Conservation (phyloP, 495 filamentous ascomycete genomes). For the Hyaloscypha bicolor region DNA sequence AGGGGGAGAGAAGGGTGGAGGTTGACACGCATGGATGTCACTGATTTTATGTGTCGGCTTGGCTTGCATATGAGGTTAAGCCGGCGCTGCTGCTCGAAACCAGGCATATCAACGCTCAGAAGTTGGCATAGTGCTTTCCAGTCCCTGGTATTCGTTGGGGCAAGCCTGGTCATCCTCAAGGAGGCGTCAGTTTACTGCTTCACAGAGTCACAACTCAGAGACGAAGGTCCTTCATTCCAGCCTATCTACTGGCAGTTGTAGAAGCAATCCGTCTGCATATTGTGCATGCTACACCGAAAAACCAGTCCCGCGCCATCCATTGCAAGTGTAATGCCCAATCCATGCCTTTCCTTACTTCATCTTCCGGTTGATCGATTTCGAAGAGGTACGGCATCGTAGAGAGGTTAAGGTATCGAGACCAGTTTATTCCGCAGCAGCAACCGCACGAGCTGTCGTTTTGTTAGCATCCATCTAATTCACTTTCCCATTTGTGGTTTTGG, state of each 20-base stretch:
- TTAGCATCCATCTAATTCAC: slow-evolving; percentile 38
- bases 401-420: slow-evolving; percentile 12
- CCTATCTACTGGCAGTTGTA: slow-evolving; percentile 16
- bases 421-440: slow-evolving; percentile 59
- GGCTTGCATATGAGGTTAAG: too few relatives aligned
- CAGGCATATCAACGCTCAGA: not conserved
- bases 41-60: not conserved
- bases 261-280: slow-evolving; percentile 36
- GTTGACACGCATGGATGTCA: not conserved
- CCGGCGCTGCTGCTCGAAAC: too few relatives aligned
- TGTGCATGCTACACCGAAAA: slow-evolving; percentile 34
- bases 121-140: not conserved
- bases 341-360: slow-evolving; percentile 30
- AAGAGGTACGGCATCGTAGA: slow-evolving; percentile 35
- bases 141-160: not conserved
- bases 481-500: not conserved
- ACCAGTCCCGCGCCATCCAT: slow-evolving; percentile 31
- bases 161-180: not conserved
- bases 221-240: slow-evolving; percentile 4
- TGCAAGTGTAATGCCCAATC: slow-evolving; percentile 37
- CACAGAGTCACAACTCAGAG: not conserved
- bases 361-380: slow-evolving; percentile 23
- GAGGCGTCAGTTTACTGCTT: not conserved
- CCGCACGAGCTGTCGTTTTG: slow-evolving; percentile 55
- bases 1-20: not conserved